phyloP scores from a whole-genome alignment of 306 rosid genomes.

The Purshia tridentata region DNA sequence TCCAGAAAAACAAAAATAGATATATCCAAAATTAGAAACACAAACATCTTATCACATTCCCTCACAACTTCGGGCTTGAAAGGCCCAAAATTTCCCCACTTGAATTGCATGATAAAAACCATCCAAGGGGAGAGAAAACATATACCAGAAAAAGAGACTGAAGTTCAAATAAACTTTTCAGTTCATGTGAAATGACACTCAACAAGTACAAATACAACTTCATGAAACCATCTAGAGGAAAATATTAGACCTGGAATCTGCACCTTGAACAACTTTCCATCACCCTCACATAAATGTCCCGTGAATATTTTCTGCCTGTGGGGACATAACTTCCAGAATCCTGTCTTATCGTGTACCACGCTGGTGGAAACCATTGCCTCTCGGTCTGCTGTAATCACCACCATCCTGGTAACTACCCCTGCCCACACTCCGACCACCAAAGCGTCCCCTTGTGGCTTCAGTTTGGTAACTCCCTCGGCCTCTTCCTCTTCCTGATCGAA shows the following conservation, averaged over 20 bases:
- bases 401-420: constrained; percentile 62
- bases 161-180: constrained; percentile 39
- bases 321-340: constrained; percentile 11
- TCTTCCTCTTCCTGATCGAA: constrained; percentile 73
- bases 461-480: constrained; percentile 65
- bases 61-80: constrained; percentile 34
- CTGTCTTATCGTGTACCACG: constrained; percentile 58
- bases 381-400: constrained; percentile 52
- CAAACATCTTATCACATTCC: constrained; percentile 35
- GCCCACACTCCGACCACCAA: constrained; percentile 59
- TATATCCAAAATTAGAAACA: constrained; percentile 18
- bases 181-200: constrained; percentile 40
- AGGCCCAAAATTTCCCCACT: constrained; percentile 61
- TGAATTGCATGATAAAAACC: constrained; percentile 61
- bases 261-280: constrained; percentile 31
- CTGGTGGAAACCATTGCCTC: constrained; percentile 72
- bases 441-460: constrained; percentile 74
- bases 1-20: constrained; percentile 1
- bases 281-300: constrained; percentile 35
- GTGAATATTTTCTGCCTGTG: not conserved
- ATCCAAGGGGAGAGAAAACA: constrained; percentile 52
- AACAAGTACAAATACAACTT: constrained; percentile 33
- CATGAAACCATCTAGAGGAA: constrained; percentile 38
- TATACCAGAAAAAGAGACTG: constrained; percentile 24
- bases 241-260: constrained; percentile 25